These are phyloP conservation scores for Eremochloa ophiuroides DNA, from an alignment of 176 grass and related monocot species.

Conservation along the genomic window DNA sequence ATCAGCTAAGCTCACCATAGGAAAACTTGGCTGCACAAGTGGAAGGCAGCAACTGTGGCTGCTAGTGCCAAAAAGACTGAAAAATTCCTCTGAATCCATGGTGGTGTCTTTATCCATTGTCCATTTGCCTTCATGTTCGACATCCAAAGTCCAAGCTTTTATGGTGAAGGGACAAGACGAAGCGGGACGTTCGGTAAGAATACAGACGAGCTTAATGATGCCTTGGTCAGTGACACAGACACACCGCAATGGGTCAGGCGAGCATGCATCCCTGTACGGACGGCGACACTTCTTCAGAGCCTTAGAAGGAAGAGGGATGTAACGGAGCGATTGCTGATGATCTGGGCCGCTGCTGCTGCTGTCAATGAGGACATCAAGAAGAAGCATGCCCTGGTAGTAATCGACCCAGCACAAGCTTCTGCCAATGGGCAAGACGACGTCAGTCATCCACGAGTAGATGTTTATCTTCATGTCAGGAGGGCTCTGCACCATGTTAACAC, in stretches of 20 bases:
- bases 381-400: not conserved
- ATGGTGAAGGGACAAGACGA: not conserved
- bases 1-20: not conserved
- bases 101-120: not conserved
- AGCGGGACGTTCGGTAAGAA: not conserved
- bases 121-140: not conserved
- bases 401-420: conserved; percentile 17
- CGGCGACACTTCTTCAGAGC: not conserved
- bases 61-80: too few relatives aligned
- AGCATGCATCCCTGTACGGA: not conserved
- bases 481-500: not conserved
- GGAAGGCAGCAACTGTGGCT: not conserved
- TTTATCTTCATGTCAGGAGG: not conserved
- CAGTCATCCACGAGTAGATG: not conserved
- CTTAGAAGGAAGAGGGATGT: not conserved
- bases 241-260: not conserved
- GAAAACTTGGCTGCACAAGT: not conserved
- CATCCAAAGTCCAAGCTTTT: not conserved
- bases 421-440: not conserved
- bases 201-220: conserved; percentile 4
- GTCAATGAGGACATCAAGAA: not conserved
- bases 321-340: too few relatives aligned
- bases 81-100: not conserved
- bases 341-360: too few relatives aligned
- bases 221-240: not conserved